Conservation (phyloP, 768 basidiomycete genomes). For the Cystofilobasidium capitatum region DNA sequence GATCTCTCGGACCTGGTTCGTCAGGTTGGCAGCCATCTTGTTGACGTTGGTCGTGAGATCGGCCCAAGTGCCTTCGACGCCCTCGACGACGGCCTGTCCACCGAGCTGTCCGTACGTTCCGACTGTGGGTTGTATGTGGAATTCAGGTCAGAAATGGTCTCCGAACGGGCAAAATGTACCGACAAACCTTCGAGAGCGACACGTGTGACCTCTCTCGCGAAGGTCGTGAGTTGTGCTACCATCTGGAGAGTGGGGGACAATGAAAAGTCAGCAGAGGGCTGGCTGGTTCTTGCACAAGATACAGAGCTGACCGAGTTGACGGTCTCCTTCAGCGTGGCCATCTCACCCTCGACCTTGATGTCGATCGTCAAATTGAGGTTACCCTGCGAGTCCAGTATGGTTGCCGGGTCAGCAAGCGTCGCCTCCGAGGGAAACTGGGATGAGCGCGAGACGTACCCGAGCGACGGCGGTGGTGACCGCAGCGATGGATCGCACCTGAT, state of each 20-base stretch:
- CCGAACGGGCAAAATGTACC: neutral
- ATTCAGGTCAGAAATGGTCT: neutral
- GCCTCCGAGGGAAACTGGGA: no score
- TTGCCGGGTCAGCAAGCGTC: neutral
- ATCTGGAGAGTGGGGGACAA: constrained; percentile 3
- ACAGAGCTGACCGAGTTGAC: constrained; percentile 38
- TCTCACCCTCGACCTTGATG: constrained; percentile 85
- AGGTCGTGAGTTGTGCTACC: constrained; percentile 19
- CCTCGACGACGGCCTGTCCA: constrained; percentile 40
- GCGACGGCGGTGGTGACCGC: constrained; percentile 66
- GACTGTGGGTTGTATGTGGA: neutral
- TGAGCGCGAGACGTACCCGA: constrained; percentile 29
- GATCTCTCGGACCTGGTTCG: constrained; percentile 42
- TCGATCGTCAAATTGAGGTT: constrained; percentile 56
- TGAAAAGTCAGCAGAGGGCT: neutral
- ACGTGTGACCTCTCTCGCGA: constrained; percentile 12
- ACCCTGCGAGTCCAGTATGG: constrained; percentile 31
- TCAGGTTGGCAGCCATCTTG: constrained; percentile 41
- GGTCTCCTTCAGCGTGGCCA: constrained; percentile 46
- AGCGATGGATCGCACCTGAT: constrained; percentile 73
- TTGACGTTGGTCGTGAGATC: constrained; percentile 40
- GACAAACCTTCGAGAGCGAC: constrained; percentile 17
- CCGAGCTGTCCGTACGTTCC: constrained; percentile 32
- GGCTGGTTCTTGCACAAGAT: neutral
- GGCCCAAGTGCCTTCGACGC: constrained; percentile 39